Evolutionary conservation across 2,329 filamentous ascomycete species (phyloP), one percentile per base, ranked within the genome.

Genomic region (Venturiaceae sp.): DNA sequence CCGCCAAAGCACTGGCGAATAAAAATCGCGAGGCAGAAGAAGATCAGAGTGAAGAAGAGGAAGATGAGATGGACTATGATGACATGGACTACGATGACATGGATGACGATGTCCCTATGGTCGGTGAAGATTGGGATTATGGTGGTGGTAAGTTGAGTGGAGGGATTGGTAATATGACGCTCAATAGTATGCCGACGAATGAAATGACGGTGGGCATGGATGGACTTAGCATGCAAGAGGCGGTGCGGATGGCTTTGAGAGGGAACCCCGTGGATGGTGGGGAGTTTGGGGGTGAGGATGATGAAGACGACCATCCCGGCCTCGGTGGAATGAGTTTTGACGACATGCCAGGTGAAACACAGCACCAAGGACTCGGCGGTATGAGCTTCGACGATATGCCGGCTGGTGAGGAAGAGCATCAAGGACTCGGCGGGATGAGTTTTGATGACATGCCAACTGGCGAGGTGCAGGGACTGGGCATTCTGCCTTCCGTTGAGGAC

Each of bases 1-100:
- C 84, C 32, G 84, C 86, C 60, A 85, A 81, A 65, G 77, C 82
- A 61, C 74, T 74, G 4, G 69, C 68, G 3, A 68, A 71, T 21
- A 59, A 47, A 30, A 34, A 46, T 47, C 36, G 28, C 5, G 47
- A 30, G n/a, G 46, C 23, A 16, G 47, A 53, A 26, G 44, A 58
- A 16, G 30, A 54, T 19, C 53, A 60, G 39, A 28, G 44, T 34
- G 63, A 64, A 14, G 65, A 64, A 16, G 67, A 67, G 13, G 65
- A 63, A 28, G 66, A 66, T 16, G 66, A 70, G 8, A 44, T 44
- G 30, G 67, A 70, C 23, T 69, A 71, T n/a, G 67, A 68, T 23
- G 66, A 68, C 7, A 70, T 73, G 50, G 70, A 72, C 50, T 69
- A 60, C 19, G 60, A 57, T 46, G 60, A 58, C 23, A 53, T 58